Percentiles rank a stretch among this genome's conserved stretches.
Conservation (phyloP, 768 basidiomycete genomes). For the Lactarius indigo region DNA sequence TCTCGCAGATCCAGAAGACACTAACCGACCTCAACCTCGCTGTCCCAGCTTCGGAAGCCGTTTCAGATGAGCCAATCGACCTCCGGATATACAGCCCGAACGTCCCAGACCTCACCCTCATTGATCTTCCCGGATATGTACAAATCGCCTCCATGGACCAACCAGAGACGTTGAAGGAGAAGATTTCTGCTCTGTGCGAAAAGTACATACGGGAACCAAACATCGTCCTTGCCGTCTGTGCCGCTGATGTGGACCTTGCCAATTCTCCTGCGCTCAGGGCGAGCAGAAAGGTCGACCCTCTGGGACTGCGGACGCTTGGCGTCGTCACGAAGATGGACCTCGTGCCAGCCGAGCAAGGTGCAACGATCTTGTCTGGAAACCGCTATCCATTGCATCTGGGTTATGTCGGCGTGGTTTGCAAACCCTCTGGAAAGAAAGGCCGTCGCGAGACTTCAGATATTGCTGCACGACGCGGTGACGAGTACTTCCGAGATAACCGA, state of each 20-base stretch:
- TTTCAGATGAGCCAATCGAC: constrained; percentile 94
- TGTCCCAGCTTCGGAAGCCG: constrained; percentile 83
- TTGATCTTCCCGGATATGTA: constrained; percentile 96
- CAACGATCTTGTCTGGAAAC: constrained; percentile 76
- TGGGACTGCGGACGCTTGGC: constrained; percentile 93
- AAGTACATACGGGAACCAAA: constrained; percentile 99
- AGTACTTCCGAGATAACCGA: constrained; percentile 62
- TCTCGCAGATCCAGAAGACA: constrained; percentile 86
- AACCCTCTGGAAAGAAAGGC: constrained; percentile 57
- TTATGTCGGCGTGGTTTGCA: constrained; percentile 95
- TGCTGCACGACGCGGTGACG: constrained; percentile 56
- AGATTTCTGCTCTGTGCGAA: constrained; percentile 85
- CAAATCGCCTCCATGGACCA: constrained; percentile 95
- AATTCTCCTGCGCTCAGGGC: constrained; percentile 95
- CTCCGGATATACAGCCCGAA: constrained; percentile 93
- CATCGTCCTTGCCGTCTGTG: constrained; percentile 97
- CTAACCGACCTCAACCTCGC: constrained; percentile 94
- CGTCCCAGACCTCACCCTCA: constrained; percentile 95
- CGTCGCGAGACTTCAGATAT: constrained; percentile 47
- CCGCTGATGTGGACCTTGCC: constrained; percentile 97
- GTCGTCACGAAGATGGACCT: constrained; percentile 99
- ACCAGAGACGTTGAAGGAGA: constrained; percentile 90
- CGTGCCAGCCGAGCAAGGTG: constrained; percentile 81
- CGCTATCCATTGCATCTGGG: constrained; percentile 96
- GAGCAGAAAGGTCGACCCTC: constrained; percentile 89